Evolutionary conservation across 768 basidiomycete genomes (phyloP).

Genomic region (Rhizopogon roseolus): DNA sequence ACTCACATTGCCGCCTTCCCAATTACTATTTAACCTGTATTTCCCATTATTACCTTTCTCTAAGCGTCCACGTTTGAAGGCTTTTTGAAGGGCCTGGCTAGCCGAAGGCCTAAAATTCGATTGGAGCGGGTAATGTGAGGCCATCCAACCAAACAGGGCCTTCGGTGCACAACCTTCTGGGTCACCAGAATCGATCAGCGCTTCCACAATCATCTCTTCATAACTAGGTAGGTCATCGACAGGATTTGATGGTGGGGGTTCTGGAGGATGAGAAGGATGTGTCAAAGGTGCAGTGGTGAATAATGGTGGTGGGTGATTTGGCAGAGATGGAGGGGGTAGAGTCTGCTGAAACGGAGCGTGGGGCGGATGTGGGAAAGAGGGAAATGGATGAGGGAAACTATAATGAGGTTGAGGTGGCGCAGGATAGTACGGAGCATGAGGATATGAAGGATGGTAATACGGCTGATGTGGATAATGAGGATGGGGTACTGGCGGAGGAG

Average conservation of each 20-base stretch:
- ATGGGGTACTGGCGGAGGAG: slow-evolving; percentile 18
- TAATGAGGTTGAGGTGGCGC: slow-evolving; percentile 33
- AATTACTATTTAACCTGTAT: slow-evolving; percentile 69
- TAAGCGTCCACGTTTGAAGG: slow-evolving; percentile 75
- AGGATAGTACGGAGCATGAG: slow-evolving; percentile 64
- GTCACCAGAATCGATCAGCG: slow-evolving; percentile 59
- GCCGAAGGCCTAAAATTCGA: slow-evolving; percentile 89
- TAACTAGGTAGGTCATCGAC: slow-evolving; percentile 74
- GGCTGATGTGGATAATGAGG: slow-evolving; percentile 49
- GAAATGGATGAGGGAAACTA: slow-evolving; percentile 35
- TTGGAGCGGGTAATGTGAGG: slow-evolving; percentile 73
- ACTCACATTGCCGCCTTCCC: slow-evolving; percentile 81
- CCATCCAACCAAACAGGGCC: slow-evolving; percentile 82
- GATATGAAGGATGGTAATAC: slow-evolving; percentile 56
- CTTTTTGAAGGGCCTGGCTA: slow-evolving; percentile 85
- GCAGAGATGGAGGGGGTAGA: slow-evolving; percentile 24
- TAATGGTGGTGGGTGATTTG: slow-evolving; percentile 21
- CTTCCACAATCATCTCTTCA: slow-evolving; percentile 89
- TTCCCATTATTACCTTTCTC: slow-evolving; percentile 71
- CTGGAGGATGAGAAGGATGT: slow-evolving; percentile 13
- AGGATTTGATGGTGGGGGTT: slow-evolving; percentile 15
- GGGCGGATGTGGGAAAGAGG: slow-evolving; percentile 27
- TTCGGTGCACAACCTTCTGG: slow-evolving; percentile 81
- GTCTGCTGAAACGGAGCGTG: slow-evolving; percentile 25
- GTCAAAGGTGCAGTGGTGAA: slow-evolving; percentile 20